Evolutionary conservation across 1,139 yeast genomes (phyloP), one percentile per base, ranked within the genome.

Genomic region (Taphrina betulina): DNA sequence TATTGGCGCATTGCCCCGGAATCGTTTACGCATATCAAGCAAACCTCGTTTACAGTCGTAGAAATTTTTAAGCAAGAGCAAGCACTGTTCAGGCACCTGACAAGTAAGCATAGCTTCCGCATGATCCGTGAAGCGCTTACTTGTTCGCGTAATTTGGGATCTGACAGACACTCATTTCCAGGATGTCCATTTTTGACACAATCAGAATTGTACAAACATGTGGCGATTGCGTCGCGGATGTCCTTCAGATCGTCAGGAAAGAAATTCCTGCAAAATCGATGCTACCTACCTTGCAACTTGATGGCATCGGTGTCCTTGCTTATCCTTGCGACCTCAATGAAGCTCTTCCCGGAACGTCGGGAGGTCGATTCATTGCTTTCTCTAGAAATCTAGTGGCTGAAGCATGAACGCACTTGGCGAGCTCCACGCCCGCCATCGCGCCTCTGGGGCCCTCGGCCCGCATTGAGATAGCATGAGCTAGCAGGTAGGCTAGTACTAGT

Each of bases 1-100:
- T 65, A 1, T 63, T 64, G 97, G 90, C 0, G 95, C 98, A 66
- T 92, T 92, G 5, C 98, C 98, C 67, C 87, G 78, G 74, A 92
- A 86, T 63, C 98, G 78, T 69, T 89, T 90, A 3, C 69, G 73
- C 95, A 88, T 88, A 66, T 89, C 96, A 59, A 86, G 82, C 66
- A 81, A 79, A 14, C 95, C 95, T 65, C 81, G 78, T 59, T 64
- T 63, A 34, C 35, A 52, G 10, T 28, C 38, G 43, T 40, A 37
- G 22, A 23, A 46, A 26, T 46, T 29, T 20, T 50, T 53, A 35
- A 45, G 43, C 52, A 52, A 26, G 20, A 57, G 44, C 7, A 83
- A 78, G 66, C 98, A 92, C 53, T 89, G 77, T 67, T 87, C 95
- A 0, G 98, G 98, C 33, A 92, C 73, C 46, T 85, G 84, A 58